Evolutionary conservation across 208 protist genomes (phyloP).

Genomic region (Crithidia fasciculata): DNA sequence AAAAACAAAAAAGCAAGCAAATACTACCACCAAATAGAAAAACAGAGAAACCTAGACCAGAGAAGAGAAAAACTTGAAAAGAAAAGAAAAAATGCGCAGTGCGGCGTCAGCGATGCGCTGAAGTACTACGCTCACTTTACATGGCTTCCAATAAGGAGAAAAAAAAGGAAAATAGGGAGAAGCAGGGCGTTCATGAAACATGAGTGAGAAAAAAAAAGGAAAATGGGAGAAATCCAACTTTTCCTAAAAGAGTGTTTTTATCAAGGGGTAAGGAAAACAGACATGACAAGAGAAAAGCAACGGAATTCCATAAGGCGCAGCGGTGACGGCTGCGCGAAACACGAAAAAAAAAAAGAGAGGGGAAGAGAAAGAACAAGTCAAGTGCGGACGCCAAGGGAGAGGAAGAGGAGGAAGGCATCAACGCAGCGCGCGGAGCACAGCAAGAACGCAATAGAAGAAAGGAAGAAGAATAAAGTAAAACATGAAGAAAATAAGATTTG

Average conservation of each 20-base stretch:
- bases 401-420: neutral
- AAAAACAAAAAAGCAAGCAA: no score
- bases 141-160: neutral
- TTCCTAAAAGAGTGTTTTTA: neutral
- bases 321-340: no score
- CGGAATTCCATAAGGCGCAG: no score
- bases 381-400: neutral
- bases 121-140: no score
- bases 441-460: neutral
- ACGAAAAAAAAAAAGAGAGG: neutral
- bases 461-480: constrained; percentile 1
- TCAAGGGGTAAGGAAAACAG: neutral
- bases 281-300: no score
- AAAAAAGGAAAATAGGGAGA: neutral
- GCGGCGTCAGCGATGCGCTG: no score
- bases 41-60: no score
- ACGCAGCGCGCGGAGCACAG: neutral
- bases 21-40: neutral
- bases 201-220: constrained; percentile 3
- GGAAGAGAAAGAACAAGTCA: neutral
- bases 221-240: neutral
- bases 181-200: neutral
- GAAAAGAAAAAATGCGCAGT: no score
- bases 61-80: no score
- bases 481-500: constrained; percentile 9